Evolutionary conservation across 768 basidiomycete species (phyloP), one percentile per base, ranked within the genome.

Genomic region (Rhodotorula diobovata): DNA sequence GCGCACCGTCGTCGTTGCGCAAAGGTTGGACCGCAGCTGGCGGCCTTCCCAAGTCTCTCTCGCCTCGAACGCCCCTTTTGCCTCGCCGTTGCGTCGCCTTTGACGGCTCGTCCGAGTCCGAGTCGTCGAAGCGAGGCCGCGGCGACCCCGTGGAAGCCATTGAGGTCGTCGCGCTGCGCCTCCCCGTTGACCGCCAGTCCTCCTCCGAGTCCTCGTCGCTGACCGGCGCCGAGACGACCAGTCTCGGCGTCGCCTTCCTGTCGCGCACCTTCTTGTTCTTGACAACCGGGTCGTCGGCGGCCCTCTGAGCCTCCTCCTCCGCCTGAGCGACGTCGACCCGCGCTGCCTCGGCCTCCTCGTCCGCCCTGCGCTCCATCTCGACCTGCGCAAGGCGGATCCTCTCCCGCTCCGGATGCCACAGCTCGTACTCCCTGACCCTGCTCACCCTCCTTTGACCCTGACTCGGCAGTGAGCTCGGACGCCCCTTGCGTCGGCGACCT

Each of bases 341-440:
- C 59, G 34, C 32, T 25, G 55, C 61, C 32, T n/a, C n/a, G n/a
- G n/a, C n/a, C n/a, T 66, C 70, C 30, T 66, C 60, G 20, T 71
- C 70, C 34, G 55, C 9, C 25, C 48, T 28, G 4, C 39, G 53
- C 46, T 71, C 70, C 70, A 66, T 71, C 60, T 71, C 70, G 37
- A 71, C 70, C 64, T 71, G 70, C 41, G 70, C 70, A 2, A 57
- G 21, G 4, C 70, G 41, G 39, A 71, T 71, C 32, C 54, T 23
- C 34, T 71, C 70, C 45, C 23, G 46, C 45, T 71, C 64, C 0
- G 45, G 35, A 16, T 41, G 25, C 70, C 70, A 71, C 41, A 57
- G 21, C 48, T 71, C 70, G 46, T 56, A 71, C 46, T 66, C 64
- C 32, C 48, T 32, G 21, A 71, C 64, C 12, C 67, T 9, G 54